A percentile compares a stretch with the other conserved stretches of the same genome.
Evolutionary conservation across 768 basidiomycete species (phyloP).

Genomic region (Hygrocybe coccinea): DNA sequence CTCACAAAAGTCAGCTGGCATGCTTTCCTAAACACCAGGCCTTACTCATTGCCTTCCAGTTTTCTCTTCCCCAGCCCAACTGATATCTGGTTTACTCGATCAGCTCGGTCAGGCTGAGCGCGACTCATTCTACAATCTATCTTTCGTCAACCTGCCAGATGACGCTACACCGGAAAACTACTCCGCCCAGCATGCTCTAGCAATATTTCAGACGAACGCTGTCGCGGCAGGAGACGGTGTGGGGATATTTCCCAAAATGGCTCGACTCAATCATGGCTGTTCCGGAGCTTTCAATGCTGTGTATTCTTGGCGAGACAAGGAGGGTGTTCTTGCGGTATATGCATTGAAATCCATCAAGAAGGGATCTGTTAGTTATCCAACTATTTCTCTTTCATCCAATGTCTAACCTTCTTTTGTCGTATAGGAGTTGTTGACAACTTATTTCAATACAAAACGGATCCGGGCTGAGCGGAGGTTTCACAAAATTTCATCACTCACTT

Average conservation of each 20-base stretch:
- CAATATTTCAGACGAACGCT: constrained; percentile 65
- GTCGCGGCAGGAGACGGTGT: constrained; percentile 49
- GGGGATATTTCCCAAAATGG: constrained; percentile 65
- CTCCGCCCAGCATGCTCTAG: constrained; percentile 48
- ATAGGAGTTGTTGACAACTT: constrained; percentile 60
- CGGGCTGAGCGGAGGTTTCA: constrained; percentile 49
- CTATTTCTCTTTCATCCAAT: not conserved
- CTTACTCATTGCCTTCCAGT: constrained; percentile 28
- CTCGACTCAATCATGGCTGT: constrained; percentile 65
- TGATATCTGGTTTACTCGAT: constrained; percentile 37
- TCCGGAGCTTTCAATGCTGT: constrained; percentile 63
- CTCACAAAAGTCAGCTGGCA: constrained; percentile 40
- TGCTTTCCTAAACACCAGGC: not conserved
- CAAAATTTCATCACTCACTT: not conserved
- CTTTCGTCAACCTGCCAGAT: constrained; percentile 49
- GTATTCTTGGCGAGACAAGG: constrained; percentile 53
- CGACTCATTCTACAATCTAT: constrained; percentile 49
- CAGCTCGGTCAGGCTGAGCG: constrained; percentile 30
- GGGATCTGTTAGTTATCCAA: constrained; percentile 42
- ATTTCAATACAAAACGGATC: constrained; percentile 52
- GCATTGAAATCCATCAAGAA: constrained; percentile 49
- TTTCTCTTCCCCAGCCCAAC: constrained; percentile 39
- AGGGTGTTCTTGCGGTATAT: constrained; percentile 48
- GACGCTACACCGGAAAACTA: constrained; percentile 34
- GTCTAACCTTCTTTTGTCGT: constrained; percentile 1